Evolutionary conservation across 352 stramenopile species (phyloP).

Genomic region (Aphanomyces astaci): DNA sequence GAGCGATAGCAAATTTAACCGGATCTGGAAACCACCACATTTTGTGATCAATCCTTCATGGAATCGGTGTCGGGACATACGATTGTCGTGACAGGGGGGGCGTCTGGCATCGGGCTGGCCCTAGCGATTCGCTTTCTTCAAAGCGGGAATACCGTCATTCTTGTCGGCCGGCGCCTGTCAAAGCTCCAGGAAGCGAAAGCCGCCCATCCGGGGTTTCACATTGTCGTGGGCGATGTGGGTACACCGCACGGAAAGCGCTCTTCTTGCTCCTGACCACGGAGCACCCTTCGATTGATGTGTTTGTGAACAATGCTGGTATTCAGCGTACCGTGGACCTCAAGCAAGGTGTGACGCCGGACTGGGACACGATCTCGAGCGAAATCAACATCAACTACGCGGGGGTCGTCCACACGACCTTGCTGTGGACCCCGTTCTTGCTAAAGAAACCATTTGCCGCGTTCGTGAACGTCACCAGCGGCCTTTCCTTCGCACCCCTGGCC

Average conservation of each 20-base stretch:
- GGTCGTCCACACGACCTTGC: slow-evolving; percentile 13
- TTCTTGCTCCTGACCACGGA: slow-evolving; percentile 7
- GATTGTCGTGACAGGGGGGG: slow-evolving; percentile 17
- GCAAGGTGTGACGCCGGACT: not conserved
- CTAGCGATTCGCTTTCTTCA: slow-evolving; percentile 19
- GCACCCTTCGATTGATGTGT: slow-evolving; percentile 18
- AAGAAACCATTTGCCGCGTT: slow-evolving; percentile 18
- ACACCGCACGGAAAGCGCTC: slow-evolving; percentile 9
- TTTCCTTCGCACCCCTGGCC: slow-evolving; percentile 5
- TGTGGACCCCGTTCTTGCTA: slow-evolving; percentile 10
- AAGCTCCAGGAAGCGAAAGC: slow-evolving; percentile 24
- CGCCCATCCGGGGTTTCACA: slow-evolving; percentile 17
- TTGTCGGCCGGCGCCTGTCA: slow-evolving; percentile 8
- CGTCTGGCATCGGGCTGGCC: slow-evolving; percentile 20
- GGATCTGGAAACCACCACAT: too few species aligned
- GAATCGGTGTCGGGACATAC: slow-evolving; percentile 19
- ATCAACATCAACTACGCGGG: slow-evolving; percentile 25
- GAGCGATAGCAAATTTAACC: too few species aligned
- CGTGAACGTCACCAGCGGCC: slow-evolving; percentile 9
- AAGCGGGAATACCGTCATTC: slow-evolving; percentile 20
- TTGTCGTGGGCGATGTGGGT: slow-evolving; percentile 12
- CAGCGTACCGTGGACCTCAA: slow-evolving; percentile 14
- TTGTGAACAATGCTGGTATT: slow-evolving; percentile 24
- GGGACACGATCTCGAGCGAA: slow-evolving; percentile 11
- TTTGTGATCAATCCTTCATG: too few species aligned